Percentiles rank a stretch among this genome's conserved stretches.
phyloP scores from a whole-genome alignment of 2,329 filamentous ascomycete genomes.

The Penicillium sp. region DNA sequence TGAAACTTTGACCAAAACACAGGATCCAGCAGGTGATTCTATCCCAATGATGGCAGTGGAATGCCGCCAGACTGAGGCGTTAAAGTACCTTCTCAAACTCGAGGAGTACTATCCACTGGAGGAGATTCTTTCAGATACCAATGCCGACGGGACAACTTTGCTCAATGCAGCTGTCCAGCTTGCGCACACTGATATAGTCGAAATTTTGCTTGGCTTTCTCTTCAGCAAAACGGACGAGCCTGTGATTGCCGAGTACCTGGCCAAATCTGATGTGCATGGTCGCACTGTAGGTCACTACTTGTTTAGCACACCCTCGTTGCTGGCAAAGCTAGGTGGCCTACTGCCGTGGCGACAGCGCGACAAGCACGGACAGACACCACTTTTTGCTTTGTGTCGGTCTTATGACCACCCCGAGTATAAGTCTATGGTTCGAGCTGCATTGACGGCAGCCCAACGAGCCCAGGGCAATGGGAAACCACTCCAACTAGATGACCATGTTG shows the following conservation, averaged over 20 bases:
- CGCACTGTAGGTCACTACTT: conserved; percentile 92
- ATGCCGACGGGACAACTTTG: conserved; percentile 83
- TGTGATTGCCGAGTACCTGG: conserved; percentile 62
- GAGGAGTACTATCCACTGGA: conserved; percentile 67
- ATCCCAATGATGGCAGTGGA: conserved; percentile 82
- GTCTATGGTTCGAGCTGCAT: conserved; percentile 76
- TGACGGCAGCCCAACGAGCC: conserved; percentile 64
- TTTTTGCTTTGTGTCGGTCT: conserved; percentile 90
- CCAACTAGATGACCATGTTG: conserved; percentile 87
- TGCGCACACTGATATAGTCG: conserved; percentile 67
- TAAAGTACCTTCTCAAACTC: conserved; percentile 74
- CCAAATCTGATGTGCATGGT: conserved; percentile 72
- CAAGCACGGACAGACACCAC: conserved; percentile 93
- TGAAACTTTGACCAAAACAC: conserved; percentile 54
- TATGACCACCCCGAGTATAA: conserved; percentile 89
- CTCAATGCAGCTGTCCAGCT: conserved; percentile 86
- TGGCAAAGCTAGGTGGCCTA: conserved; percentile 66
- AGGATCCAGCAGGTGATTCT: conserved; percentile 68
- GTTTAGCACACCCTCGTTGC: conserved; percentile 80
- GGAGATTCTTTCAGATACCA: conserved; percentile 72
- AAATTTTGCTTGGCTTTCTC: conserved; percentile 67
- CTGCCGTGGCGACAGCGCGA: conserved; percentile 87
- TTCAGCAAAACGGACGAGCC: conserved; percentile 52
- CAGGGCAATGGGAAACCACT: conserved; percentile 76
- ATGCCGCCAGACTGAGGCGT: conserved; percentile 61